Percentiles rank a stretch among this genome's conserved stretches.
Conservation (phyloP, 2,329 filamentous ascomycete genomes). For the Neonectria neomacrospora region DNA sequence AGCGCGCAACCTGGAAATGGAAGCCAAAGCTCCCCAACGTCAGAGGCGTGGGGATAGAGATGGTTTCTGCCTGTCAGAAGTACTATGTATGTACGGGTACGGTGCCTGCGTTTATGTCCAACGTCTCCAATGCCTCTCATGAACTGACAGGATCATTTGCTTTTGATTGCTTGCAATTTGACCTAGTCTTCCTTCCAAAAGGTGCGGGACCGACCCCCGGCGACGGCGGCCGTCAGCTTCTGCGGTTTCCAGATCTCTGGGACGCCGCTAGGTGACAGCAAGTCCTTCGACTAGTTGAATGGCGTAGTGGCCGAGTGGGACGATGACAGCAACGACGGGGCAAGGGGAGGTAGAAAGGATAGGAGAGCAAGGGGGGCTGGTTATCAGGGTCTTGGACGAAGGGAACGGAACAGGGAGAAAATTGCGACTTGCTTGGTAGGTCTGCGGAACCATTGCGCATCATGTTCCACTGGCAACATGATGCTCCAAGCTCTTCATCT, state of each 20-base stretch:
- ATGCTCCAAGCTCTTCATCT: background rate
- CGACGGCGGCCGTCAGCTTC: constrained; percentile 33
- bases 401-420: background rate
- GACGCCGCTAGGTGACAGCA: constrained; percentile 42
- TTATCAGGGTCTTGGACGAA: background rate
- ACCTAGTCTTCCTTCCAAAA: constrained; percentile 21
- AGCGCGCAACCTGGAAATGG: constrained; percentile 21
- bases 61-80: background rate
- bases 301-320: constrained; percentile 29
- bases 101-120: background rate
- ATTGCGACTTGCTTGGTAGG: background rate
- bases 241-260: constrained; percentile 44
- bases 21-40: constrained; percentile 24
- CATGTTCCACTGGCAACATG: background rate
- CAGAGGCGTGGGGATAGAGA: constrained; percentile 37
- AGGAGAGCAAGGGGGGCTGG: background rate
- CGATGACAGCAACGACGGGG: constrained; percentile 24
- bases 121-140: constrained; percentile 1
- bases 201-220: constrained; percentile 28
- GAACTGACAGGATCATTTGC: constrained; percentile 31
- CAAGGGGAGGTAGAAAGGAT: constrained; percentile 1
- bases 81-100: constrained; percentile 2
- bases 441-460: background rate
- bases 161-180: constrained; percentile 35
- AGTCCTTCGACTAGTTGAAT: constrained; percentile 27